Evolutionary conservation across 306 rosid genomes (phyloP), one percentile per base, ranked within the genome.

Genomic region (Glycine tomentella): DNA sequence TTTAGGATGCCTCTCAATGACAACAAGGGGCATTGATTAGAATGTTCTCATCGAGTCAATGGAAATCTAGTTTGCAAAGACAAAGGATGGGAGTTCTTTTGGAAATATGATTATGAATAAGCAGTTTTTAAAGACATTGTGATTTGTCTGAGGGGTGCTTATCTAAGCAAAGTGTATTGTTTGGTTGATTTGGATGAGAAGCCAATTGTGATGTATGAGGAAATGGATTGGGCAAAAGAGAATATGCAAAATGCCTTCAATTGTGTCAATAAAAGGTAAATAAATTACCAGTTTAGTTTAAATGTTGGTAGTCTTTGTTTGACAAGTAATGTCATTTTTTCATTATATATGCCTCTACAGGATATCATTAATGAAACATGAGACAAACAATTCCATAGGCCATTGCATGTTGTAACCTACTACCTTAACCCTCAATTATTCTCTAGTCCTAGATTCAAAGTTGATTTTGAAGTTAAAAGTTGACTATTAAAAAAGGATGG

Each of bases 301-400:
- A n/a, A 11, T 62, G 12, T 64, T 64, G 48, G 3, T 36, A 64
- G 11, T 63, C 48, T 63, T 63, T 62, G 68, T 25, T 62, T 62
- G 44, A 33, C 33, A 62, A 31, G 15, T 62, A 62, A 11, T 62
- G 31, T 2, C 1, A 8, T 8, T 6, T 20, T 8, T 58, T 25
- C 9, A 8, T 5, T 36, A 34, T 33, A 11, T 62, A 33, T 33
- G 9, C 9, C 15, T 62, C 40, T 20, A 10, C 9, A 34, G 4
- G 15, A 62, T 62, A 5, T 62, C 4, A 62, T 62, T 12, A 62
- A 33, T 62, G 45, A 62, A 33, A 12, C n/a, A 25, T 63, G 17
- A 25, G 9, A 34, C n/a, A n/a, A 62, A 62, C 17, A 12, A 34
- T 1, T 34, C 15, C 9, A 11, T 12, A 9, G 8, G 44, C 9